Evolutionary conservation across 2,329 filamentous ascomycete genomes (phyloP).

Genomic region (Fusarium brachygibbosum): DNA sequence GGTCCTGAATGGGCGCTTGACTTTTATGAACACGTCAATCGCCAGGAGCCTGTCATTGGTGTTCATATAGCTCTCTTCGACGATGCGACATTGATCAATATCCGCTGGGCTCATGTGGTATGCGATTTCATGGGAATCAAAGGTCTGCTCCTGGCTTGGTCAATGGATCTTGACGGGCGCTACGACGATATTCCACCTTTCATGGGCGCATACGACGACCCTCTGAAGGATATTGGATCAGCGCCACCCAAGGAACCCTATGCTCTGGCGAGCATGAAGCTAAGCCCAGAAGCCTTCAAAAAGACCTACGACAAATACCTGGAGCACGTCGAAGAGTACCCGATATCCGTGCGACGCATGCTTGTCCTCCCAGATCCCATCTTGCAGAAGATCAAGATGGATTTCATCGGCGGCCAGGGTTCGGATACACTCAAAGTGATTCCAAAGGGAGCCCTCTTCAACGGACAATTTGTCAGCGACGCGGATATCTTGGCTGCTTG

Average conservation of each 20-base stretch:
- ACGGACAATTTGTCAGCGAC: conserved; percentile 6
- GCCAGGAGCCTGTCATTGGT: conserved; percentile 4
- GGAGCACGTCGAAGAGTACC: conserved; percentile 4
- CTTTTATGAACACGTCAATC: not conserved
- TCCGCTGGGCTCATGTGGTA: conserved; percentile 4
- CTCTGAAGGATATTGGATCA: not conserved
- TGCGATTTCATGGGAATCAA: conserved; percentile 21
- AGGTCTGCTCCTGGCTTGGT: conserved; percentile 9
- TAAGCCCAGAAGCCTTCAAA: conserved; percentile 4
- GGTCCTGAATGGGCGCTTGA: conserved; percentile 6
- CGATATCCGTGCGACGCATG: conserved; percentile 2
- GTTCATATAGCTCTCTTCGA: conserved; percentile 8
- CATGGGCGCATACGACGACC: conserved; percentile 10
- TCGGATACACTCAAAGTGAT: not conserved
- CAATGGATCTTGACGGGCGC: conserved; percentile 1
- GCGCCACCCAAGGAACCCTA: not conserved
- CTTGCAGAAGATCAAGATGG: conserved; percentile 3
- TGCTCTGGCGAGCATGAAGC: not conserved
- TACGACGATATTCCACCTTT: conserved; percentile 9
- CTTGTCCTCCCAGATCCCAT: not conserved
- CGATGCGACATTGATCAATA: conserved; percentile 2
- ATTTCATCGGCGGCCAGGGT: not conserved
- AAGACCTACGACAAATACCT: conserved; percentile 9
- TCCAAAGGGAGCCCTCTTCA: conserved; percentile 8
- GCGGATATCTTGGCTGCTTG: conserved; percentile 7